phyloP scores from a whole-genome alignment of 176 grass and related monocot species.

The Bothriochloa decipiens region DNA sequence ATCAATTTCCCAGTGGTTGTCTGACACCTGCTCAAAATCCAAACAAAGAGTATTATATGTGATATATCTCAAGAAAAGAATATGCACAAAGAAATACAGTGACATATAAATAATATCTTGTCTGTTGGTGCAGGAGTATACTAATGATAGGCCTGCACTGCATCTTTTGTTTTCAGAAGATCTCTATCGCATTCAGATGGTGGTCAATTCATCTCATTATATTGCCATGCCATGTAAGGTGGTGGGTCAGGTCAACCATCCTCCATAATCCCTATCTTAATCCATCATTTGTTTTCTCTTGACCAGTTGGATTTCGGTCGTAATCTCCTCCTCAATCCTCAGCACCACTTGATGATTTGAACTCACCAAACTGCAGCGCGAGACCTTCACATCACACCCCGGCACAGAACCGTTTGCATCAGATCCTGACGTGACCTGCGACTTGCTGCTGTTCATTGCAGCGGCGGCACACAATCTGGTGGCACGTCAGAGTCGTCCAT shows the following conservation, averaged over 20 bases:
- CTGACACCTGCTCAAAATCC: slow-evolving; percentile 8
- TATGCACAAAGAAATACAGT: not conserved
- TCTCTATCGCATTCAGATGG: slow-evolving; percentile 26
- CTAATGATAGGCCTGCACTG: slow-evolving; percentile 29
- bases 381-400: slow-evolving; percentile 45
- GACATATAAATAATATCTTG: slow-evolving; percentile 28
- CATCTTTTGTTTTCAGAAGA: not conserved
- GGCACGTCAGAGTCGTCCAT: slow-evolving; percentile 42
- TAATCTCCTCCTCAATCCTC: not conserved
- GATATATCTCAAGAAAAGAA: slow-evolving; percentile 2
- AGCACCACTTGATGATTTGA: not conserved
- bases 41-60: slow-evolving; percentile 4
- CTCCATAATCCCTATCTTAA: slow-evolving; percentile 34
- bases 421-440: slow-evolving; percentile 53
- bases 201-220: slow-evolving; percentile 21
- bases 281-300: not conserved
- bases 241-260: slow-evolving; percentile 48
- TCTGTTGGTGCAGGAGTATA: slow-evolving; percentile 48
- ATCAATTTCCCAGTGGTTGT: slow-evolving; percentile 5
- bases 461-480: slow-evolving; percentile 31
- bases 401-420: slow-evolving; percentile 37
- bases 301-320: slow-evolving; percentile 29
- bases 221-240: slow-evolving; percentile 9
- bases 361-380: not conserved
- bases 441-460: slow-evolving; percentile 30